phyloP scores from a whole-genome alignment of 306 rosid genomes.

The Crotalaria pallida region DNA sequence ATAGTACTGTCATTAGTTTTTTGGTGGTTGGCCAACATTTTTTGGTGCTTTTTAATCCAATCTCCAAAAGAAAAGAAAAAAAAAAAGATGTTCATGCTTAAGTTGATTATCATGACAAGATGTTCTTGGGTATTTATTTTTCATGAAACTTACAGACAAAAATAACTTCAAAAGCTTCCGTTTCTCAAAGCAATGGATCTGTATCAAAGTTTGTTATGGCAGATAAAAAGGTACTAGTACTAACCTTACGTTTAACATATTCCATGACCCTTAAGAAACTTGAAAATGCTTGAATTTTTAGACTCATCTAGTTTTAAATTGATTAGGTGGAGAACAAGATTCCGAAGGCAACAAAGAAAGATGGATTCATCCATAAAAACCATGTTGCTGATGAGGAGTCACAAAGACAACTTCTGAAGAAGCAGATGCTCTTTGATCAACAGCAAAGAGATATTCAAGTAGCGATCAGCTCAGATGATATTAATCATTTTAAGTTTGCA shows the following conservation, averaged over 20 bases:
- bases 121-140: conserved; percentile 5
- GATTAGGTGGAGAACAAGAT: conserved; percentile 43
- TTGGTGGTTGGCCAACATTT: not conserved
- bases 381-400: conserved; percentile 49
- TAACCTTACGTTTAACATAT: not conserved
- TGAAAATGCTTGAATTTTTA: conserved; percentile 8
- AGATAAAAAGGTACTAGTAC: conserved; percentile 47
- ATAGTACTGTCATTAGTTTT: not conserved
- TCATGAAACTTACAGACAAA: conserved; percentile 37
- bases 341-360: conserved; percentile 36
- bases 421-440: conserved; percentile 63
- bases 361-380: conserved; percentile 29
- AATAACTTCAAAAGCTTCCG: conserved; percentile 32
- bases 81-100: not conserved
- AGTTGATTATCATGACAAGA: conserved; percentile 7
- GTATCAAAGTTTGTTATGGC: conserved; percentile 37
- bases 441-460: conserved; percentile 77
- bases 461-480: conserved; percentile 22
- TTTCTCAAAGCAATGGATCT: conserved; percentile 44
- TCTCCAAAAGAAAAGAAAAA: not conserved
- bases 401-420: conserved; percentile 45
- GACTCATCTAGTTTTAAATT: not conserved
- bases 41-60: not conserved
- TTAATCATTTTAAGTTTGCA: not conserved
- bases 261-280: not conserved